phyloP scores from a whole-genome alignment of 345 rosid genomes.

The Acer saccharum region DNA sequence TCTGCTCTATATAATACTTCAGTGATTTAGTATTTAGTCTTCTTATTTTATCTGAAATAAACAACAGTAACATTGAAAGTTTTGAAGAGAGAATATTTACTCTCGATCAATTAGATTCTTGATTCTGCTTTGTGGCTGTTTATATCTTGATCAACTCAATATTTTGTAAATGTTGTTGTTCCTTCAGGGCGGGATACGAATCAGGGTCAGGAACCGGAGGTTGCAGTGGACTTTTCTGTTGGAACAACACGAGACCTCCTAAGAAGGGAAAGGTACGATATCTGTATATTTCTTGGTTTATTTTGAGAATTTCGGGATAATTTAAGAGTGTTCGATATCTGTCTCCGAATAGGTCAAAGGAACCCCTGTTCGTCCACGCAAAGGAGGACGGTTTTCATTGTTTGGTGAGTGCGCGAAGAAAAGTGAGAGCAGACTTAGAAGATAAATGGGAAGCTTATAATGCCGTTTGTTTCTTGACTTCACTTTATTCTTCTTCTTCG shows the following conservation, averaged over 20 bases:
- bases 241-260: constrained; percentile 59
- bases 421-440: constrained; percentile 47
- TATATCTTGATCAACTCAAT: background rate
- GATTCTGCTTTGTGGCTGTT: background rate
- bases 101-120: background rate
- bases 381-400: constrained; percentile 53
- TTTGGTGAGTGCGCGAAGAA: constrained; percentile 70
- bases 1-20: background rate
- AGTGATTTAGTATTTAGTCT: background rate
- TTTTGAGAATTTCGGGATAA: background rate
- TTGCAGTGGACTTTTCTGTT: constrained; percentile 81
- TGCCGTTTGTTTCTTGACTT: too few relatives aligned
- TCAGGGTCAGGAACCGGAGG: constrained; percentile 79
- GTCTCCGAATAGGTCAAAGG: constrained; percentile 52
- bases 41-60: background rate
- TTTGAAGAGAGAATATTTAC: background rate
- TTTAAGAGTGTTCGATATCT: background rate
- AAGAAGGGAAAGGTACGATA: constrained; percentile 60
- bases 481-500: background rate
- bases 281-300: background rate
- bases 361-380: constrained; percentile 42
- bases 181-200: constrained; percentile 68
- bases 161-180: constrained; percentile 21
- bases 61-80: background rate
- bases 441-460: constrained; percentile 32